Evolutionary conservation across 805 yeast species (phyloP), one percentile per base, ranked within the genome.

Genomic region (Candida berthetii): DNA sequence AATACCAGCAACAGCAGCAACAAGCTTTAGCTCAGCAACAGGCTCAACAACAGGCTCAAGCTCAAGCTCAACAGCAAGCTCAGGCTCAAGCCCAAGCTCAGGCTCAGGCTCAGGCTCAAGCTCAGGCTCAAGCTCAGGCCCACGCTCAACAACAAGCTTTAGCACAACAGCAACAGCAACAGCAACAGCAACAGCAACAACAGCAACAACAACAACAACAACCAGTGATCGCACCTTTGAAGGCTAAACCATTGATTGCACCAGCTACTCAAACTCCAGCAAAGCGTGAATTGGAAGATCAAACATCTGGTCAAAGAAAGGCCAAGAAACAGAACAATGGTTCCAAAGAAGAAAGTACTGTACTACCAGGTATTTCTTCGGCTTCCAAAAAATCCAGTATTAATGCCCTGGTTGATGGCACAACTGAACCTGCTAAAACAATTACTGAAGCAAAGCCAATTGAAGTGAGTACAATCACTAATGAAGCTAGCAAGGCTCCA

Each of bases 1-100:
- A 37, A 7, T 28, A 50, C 29, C 41, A 39, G 42, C 55, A 50
- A 42, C 51, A 31, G 10, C 50, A 47, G 42, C 48, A 32, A 9
- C 52, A 42, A n/a, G 48, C 37, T 2, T 47, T 37, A 45, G 34
- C 32, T n/a, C 47, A 39, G 22, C 45, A 39, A 14, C n/a, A 14
- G 29, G n/a, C 20, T 19, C 29, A 8, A 15, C 24, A 22, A 31
- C 25, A 28, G 28, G 38, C 37, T 19, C 46, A 31, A 36, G 43
- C 33, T 19, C 45, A 39, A 33, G 50, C 15, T 37, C 46, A 34
- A 22, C 47, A 39, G 36, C 45, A 31, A 16, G 36, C 29, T 22
- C 42, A 34, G 34, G 31, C 27, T 16, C 47, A 28, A 22, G 20
- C 33, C 29, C 44, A 33, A 31, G 43, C 27, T 31, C 52, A 42